These are phyloP conservation scores for Epicoccum nigrum DNA, from an alignment of 2,329 filamentous ascomycete species.

Conservation along the genomic window DNA sequence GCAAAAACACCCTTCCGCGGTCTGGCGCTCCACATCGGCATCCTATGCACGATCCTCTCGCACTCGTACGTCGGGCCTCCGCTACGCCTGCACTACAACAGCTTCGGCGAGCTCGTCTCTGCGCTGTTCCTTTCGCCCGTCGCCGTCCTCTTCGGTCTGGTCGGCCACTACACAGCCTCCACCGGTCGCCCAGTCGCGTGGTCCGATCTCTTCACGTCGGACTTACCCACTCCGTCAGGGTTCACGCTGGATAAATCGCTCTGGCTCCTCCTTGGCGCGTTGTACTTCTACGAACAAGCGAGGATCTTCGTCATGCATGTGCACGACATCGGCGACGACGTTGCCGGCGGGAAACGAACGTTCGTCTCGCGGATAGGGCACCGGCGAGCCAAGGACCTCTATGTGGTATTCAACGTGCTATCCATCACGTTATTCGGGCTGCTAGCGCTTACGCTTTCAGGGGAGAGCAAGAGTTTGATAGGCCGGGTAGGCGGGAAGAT, in stretches of 20 bases:
- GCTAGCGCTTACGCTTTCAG: conserved; percentile 2
- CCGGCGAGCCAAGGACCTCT: conserved; percentile 7
- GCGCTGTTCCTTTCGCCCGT: conserved; percentile 10
- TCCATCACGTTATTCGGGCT: conserved; percentile 4
- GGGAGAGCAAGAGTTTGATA: conserved; percentile 4
- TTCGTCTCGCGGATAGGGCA: conserved; percentile 11
- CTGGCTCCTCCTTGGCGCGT: conserved; percentile 6
- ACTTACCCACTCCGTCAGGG: conserved; percentile 5
- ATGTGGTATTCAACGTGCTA: conserved; percentile 6
- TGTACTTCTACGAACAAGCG: conserved; percentile 9
- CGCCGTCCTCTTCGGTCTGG: conserved; percentile 6
- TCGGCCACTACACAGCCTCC: conserved; percentile 8
- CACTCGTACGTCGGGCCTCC: conserved; percentile 9
- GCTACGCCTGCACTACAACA: conserved; percentile 5
- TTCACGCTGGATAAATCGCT: conserved; percentile 10
- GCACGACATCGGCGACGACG: conserved; percentile 1
- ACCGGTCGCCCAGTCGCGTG: conserved; percentile 3
- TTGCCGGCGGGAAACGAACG: conserved; percentile 4
- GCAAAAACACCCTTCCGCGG: conserved; percentile 5
- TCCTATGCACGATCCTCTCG: conserved; percentile 9
- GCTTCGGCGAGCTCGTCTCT: conserved; percentile 9
- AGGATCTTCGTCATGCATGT: conserved; percentile 10
- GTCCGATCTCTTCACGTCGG: conserved; percentile 7
- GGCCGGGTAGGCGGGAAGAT: conserved; percentile 2
- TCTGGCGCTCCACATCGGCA: conserved; percentile 4